Base-by-base conservation (phyloP, 441 rosid species). In the Metrosideros polymorpha region DNA sequence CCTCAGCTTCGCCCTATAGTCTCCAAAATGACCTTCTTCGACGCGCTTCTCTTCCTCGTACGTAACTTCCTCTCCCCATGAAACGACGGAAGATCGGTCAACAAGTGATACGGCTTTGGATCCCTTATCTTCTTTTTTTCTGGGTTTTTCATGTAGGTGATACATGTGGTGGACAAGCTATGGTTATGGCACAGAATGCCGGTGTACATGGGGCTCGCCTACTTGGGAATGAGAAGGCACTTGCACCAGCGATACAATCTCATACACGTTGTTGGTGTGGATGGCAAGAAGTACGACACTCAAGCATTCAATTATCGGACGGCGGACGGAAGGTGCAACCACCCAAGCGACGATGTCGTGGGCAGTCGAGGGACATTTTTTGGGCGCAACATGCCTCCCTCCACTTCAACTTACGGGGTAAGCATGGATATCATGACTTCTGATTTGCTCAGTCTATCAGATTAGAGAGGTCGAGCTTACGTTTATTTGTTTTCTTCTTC, bases 191-290 rank as follows among this genome's bases (percentile, higher is more conserved):
- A 94, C 87, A 90, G 95, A 52, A 51, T 95, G 15, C 96, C 95
- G 8, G 95, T 93, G 85, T 43, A 92, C 7, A 9, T 94, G 88
- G 95, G 96, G 84, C 82, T 94, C 0, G 90, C 89, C 49, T 95
- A 94, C 91, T 18, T 93, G 87, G 96, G 94, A 32, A 84, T 95
- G 4, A 85, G 95, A 88, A 92, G 98, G 87, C 93, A 95, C 86
- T 87, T 94, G 66, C 96, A 94, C 86, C 96, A 95, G 86, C 93
- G 94, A 66, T 95, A 94, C 85, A 95, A 95, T 86, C 95, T 94
- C 12, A 49, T 92, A 89, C 93, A 91, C 57, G 95, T 93, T 39
- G 98, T 94, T 45, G 89, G 47, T 45, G 52, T 75, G 1, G 55
- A 25, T 29, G 95, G 95, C 77, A 88, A 87, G 84, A 83, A 86